Evolutionary conservation across 257 asterid genomes (phyloP), one percentile per base, ranked within the genome.

Genomic region (Gentiana macrophylla): DNA sequence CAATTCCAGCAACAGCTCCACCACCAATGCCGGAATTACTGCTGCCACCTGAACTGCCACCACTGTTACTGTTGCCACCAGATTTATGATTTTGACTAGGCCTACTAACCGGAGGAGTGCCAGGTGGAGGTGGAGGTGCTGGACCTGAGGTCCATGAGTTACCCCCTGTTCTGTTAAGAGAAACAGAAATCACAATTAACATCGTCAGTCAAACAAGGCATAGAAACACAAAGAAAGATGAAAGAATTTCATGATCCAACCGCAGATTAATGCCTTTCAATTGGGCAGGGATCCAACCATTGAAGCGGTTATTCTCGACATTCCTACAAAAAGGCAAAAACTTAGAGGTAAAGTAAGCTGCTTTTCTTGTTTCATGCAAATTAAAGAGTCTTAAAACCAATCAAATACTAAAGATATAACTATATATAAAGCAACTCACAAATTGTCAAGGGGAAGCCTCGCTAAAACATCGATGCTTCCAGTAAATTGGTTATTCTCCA

Each of bases 121-220:
- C 86, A 55, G 86, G 86, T 49, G 86, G 83, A 24, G 86, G 82
- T 63, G 86, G 86, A 64, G 86, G 86, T 56, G 83, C 83, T 49
- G 68, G 67, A 52, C 83, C 83, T 35, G 79, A 55, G 59, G 75
- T 69, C 86, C 86, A 80, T 52, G 79, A 66, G 65, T 80, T 80
- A 44, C 86, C 83, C 10, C 78, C 74, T 50, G 82, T 73, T 72
- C 83, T 80, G 64, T 24, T 55, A 52, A 55, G 4, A 45, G 49
- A 48, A 37, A 37, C 47, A 55, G 63, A 63, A 62, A 62, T 12
- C 5, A 63, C 45, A 54, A n/a, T n/a, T 41, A 5, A 41, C 46
- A 4, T 5, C 44, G 8, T 41, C 44, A 5, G 46, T 41, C 46
- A 41, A 41, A 41, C 46, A 41, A 41, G 46, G 8, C 8, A 41